Evolutionary conservation across 805 yeast species (phyloP).

Genomic region (Naumovozyma baii): DNA sequence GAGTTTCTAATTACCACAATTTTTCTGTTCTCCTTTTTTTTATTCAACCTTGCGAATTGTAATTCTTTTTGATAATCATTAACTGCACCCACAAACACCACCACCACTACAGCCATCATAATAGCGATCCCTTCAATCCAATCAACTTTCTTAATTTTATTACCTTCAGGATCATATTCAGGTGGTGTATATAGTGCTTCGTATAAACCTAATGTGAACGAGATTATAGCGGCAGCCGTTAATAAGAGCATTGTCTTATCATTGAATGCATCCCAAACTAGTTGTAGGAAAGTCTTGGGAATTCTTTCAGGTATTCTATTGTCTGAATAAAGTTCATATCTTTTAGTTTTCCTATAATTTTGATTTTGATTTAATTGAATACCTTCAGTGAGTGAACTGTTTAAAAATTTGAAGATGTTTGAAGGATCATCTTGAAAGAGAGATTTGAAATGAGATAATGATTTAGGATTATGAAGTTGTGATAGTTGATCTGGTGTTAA

Average conservation of each 20-base stretch:
- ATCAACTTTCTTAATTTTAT: slow-evolving; percentile 71
- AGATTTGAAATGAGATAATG: slow-evolving; percentile 17
- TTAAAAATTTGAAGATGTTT: slow-evolving; percentile 14
- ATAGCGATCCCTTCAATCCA: slow-evolving; percentile 99
- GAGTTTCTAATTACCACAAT: slow-evolving; percentile 71
- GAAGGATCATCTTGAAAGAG: slow-evolving; percentile 17
- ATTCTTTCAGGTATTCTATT: slow-evolving; percentile 64
- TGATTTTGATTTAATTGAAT: slow-evolving; percentile 9
- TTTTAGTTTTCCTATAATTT: slow-evolving; percentile 5
- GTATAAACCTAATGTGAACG: slow-evolving; percentile 83
- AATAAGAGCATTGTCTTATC: slow-evolving; percentile 84
- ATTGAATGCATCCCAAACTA: slow-evolving; percentile 77
- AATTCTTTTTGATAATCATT: slow-evolving; percentile 95
- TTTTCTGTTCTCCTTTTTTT: slow-evolving; percentile 77
- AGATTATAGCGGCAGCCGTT: slow-evolving; percentile 77
- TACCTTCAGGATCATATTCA: slow-evolving; percentile 69
- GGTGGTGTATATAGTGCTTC: slow-evolving; percentile 83
- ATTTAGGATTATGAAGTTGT: slow-evolving; percentile 28
- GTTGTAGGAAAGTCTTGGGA: slow-evolving; percentile 54
- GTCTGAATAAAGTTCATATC: slow-evolving; percentile 44
- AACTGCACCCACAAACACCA: slow-evolving; percentile 87
- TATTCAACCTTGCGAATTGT: slow-evolving; percentile 80
- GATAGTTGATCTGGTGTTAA: slow-evolving; percentile 12
- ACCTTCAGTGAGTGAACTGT: slow-evolving; percentile 20
- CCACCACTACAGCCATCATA: slow-evolving; percentile 80